Conservation (phyloP, 2,329 filamentous ascomycete genomes). For the Aspergillus quadrilineatus region DNA sequence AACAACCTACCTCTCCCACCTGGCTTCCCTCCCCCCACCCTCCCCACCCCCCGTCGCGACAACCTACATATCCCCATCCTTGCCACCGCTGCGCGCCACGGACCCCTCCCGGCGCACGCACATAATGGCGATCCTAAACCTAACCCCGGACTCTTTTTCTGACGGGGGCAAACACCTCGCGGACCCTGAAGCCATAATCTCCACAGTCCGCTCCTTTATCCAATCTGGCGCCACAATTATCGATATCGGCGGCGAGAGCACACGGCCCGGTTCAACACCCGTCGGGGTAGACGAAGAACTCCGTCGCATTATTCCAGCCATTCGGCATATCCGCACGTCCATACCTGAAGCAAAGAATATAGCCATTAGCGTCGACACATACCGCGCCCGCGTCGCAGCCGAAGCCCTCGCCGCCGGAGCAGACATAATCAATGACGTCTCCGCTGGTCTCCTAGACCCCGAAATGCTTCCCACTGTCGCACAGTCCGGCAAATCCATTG, state of each 20-base stretch:
- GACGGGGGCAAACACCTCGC: constrained; percentile 70
- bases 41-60: constrained; percentile 39
- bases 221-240: constrained; percentile 74
- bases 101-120: constrained; percentile 62
- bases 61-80: constrained; percentile 35
- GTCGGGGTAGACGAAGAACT: constrained; percentile 73
- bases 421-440: constrained; percentile 93
- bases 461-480: constrained; percentile 82
- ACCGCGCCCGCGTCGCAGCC: constrained; percentile 78
- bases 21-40: constrained; percentile 36
- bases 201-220: constrained; percentile 63
- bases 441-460: constrained; percentile 73
- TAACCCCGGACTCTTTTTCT: constrained; percentile 96
- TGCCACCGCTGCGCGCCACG: constrained; percentile 59
- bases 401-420: constrained; percentile 75
- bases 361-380: constrained; percentile 90
- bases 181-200: constrained; percentile 51
- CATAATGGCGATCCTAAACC: constrained; percentile 91
- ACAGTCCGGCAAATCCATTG: constrained; percentile 71
- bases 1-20: constrained; percentile 36
- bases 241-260: constrained; percentile 92
- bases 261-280: constrained; percentile 70
- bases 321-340: constrained; percentile 66
- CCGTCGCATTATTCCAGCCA: constrained; percentile 73
- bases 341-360: constrained; percentile 62